Percentiles rank a stretch among this genome's conserved stretches.
Conservation (phyloP, 192 early-diverging fungal species). For the Backusella psychrophila region DNA sequence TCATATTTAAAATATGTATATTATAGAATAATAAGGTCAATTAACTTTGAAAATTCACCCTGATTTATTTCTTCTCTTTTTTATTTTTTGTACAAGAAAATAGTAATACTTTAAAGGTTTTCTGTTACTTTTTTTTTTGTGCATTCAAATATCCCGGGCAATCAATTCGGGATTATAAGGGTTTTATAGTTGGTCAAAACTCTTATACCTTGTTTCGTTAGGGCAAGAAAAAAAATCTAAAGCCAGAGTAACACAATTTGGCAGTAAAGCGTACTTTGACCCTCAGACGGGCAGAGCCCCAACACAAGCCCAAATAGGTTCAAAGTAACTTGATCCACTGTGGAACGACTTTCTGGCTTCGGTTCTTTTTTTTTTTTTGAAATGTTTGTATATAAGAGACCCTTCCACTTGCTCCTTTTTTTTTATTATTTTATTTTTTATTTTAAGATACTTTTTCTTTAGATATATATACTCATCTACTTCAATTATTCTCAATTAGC, state of each 20-base stretch:
- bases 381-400: not conserved
- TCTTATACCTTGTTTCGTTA: not conserved
- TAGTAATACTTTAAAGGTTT: not conserved
- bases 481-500: not conserved
- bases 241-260: conserved; percentile 3
- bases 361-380: conserved; percentile 3
- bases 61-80: not conserved
- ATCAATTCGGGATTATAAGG: not conserved
- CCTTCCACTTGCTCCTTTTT: not conserved
- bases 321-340: not conserved
- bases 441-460: not conserved
- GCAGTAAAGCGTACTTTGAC: not conserved
- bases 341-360: not conserved
- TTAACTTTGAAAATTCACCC: not conserved
- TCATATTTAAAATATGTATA: not conserved
- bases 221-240: not conserved
- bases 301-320: conserved; percentile 5
- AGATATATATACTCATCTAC: not conserved
- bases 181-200: not conserved
- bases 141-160: not conserved
- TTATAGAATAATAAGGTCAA: not conserved
- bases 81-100: not conserved
- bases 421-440: not conserved
- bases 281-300: not conserved
- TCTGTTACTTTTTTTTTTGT: not conserved